Percentiles rank a stretch among this genome's conserved stretches.
phyloP scores from a whole-genome alignment of 2,329 filamentous ascomycete species.

The Colletotrichum sp. region DNA sequence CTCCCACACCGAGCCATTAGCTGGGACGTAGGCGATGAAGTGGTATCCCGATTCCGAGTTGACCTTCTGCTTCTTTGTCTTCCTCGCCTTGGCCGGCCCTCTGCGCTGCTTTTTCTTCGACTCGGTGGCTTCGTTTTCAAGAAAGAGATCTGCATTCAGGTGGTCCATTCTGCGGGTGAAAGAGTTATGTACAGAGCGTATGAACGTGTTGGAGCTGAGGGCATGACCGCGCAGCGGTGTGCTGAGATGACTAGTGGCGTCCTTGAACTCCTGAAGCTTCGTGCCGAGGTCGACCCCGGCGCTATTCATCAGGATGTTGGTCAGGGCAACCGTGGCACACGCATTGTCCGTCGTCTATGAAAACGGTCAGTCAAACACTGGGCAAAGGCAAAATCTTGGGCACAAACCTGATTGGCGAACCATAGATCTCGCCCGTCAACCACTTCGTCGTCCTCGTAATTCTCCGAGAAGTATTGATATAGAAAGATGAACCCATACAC shows the following conservation, averaged over 20 bases:
- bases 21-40: constrained; percentile 87
- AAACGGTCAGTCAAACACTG: not conserved
- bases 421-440: constrained; percentile 68
- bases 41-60: constrained; percentile 75
- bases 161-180: constrained; percentile 83
- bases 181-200: constrained; percentile 86
- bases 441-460: constrained; percentile 57
- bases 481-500: constrained; percentile 90
- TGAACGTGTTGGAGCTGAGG: constrained; percentile 75
- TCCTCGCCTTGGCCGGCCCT: constrained; percentile 41
- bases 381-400: not conserved
- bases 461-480: constrained; percentile 69
- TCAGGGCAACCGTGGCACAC: constrained; percentile 89
- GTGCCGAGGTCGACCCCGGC: constrained; percentile 69
- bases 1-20: constrained; percentile 79
- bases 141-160: constrained; percentile 70
- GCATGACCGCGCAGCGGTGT: constrained; percentile 78
- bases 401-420: constrained; percentile 87
- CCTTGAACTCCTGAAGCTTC: constrained; percentile 75
- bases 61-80: constrained; percentile 41
- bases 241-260: constrained; percentile 70
- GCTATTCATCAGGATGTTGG: constrained; percentile 93
- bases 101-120: constrained; percentile 38
- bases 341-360: constrained; percentile 77
- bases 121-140: constrained; percentile 60